These are phyloP conservation scores for Schizosaccharomyces lindneri DNA, from an alignment of 805 yeast species.

Conservation along the genomic window DNA sequence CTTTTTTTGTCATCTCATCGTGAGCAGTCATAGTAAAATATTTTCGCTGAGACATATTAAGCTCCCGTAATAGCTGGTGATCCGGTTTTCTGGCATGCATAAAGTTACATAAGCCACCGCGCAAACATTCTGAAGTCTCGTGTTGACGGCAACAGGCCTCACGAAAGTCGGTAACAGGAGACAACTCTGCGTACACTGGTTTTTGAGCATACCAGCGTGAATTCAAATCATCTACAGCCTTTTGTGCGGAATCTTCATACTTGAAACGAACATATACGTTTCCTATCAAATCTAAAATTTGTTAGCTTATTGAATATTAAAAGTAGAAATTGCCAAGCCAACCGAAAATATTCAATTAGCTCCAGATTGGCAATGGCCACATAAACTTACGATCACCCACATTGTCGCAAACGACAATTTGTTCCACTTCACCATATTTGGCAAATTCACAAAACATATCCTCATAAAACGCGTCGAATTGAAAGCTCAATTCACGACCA, in stretches of 20 bases:
- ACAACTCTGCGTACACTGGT: slow-evolving; percentile 58
- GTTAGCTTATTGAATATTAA: neutral
- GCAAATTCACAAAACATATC: slow-evolving; percentile 45
- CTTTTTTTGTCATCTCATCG: neutral
- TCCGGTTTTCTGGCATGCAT: slow-evolving; percentile 50
- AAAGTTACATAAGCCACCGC: slow-evolving; percentile 70
- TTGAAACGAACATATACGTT: slow-evolving; percentile 53
- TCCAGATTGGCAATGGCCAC: neutral
- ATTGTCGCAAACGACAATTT: slow-evolving; percentile 58
- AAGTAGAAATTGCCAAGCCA: no score
- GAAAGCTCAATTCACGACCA: slow-evolving; percentile 18
- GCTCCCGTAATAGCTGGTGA: slow-evolving; percentile 17
- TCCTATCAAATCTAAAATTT: slow-evolving; percentile 33
- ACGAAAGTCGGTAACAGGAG: slow-evolving; percentile 44
- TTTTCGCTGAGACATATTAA: slow-evolving; percentile 12
- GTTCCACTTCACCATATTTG: slow-evolving; percentile 27
- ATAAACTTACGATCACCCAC: slow-evolving; percentile 28
- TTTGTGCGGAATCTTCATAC: slow-evolving; percentile 29
- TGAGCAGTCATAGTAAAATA: slow-evolving; percentile 1
- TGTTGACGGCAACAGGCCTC: slow-evolving; percentile 59
- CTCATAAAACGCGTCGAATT: slow-evolving; percentile 37
- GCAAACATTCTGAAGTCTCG: slow-evolving; percentile 35
- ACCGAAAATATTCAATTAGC: neutral
- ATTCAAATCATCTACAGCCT: slow-evolving; percentile 37
- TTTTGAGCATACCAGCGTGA: slow-evolving; percentile 57